phyloP scores from a whole-genome alignment of 495 filamentous ascomycete genomes.

The Glutinoglossum americanum region DNA sequence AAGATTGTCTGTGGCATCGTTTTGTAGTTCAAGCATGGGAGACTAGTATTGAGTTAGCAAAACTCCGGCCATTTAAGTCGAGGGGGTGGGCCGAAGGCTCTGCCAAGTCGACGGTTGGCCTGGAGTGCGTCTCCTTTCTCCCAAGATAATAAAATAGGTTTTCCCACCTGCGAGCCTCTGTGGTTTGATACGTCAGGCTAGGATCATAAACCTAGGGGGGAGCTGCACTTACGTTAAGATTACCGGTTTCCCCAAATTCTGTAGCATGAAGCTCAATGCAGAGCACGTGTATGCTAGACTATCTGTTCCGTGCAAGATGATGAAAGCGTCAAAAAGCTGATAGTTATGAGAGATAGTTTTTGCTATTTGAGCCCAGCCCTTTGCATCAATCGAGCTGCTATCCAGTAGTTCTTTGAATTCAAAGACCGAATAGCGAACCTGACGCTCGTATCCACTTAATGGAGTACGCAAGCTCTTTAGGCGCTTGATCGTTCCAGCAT shows the following conservation, averaged over 20 bases:
- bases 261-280: conserved; percentile 85
- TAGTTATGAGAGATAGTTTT: conserved; percentile 50
- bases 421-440: conserved; percentile 65
- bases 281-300: conserved; percentile 82
- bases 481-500: conserved; percentile 18
- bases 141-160: neutral
- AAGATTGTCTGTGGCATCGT: conserved; percentile 89
- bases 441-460: conserved; percentile 54
- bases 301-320: conserved; percentile 92
- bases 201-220: neutral
- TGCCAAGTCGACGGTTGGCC: neutral
- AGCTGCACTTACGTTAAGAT: conserved; percentile 26
- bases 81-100: neutral
- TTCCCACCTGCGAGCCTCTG: neutral
- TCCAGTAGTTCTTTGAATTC: conserved; percentile 81
- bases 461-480: conserved; percentile 55
- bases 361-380: conserved; percentile 80
- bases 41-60: conserved; percentile 47
- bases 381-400: conserved; percentile 75
- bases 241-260: conserved; percentile 77
- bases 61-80: neutral
- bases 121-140: neutral
- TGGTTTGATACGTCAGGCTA: neutral
- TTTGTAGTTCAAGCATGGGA: conserved; percentile 80
- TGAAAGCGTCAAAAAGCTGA: conserved; percentile 78